Evolutionary conservation across 2,329 filamentous ascomycete genomes (phyloP).

Genomic region (Orbilia oligospora): DNA sequence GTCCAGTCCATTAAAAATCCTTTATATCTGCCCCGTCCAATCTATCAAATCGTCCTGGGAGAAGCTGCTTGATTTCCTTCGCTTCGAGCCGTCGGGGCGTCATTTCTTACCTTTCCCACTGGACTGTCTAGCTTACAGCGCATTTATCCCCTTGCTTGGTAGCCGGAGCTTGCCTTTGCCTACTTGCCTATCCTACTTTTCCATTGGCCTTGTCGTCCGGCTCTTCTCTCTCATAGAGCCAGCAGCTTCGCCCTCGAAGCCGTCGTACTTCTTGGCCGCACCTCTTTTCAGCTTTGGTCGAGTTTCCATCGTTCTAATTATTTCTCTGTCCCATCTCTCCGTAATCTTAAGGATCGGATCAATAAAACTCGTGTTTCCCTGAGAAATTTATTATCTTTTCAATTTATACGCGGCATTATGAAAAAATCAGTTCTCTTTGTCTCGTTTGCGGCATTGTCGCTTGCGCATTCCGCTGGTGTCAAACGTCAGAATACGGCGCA

Average conservation of each 20-base stretch:
- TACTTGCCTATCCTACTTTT: neutral
- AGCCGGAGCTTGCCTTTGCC: constrained; percentile 23
- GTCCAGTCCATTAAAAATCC: constrained; percentile 33
- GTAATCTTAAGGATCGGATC: neutral
- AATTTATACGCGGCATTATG: constrained; percentile 13
- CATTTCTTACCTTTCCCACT: constrained; percentile 32
- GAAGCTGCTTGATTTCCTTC: constrained; percentile 31
- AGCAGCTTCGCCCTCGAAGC: neutral
- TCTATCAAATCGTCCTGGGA: constrained; percentile 26
- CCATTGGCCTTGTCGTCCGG: constrained; percentile 4
- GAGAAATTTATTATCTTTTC: neutral
- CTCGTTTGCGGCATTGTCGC: constrained; percentile 24
- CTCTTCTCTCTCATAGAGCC: constrained; percentile 9
- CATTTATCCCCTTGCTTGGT: constrained; percentile 19
- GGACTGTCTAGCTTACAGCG: constrained; percentile 13
- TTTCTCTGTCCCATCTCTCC: neutral
- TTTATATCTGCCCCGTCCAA: constrained; percentile 40
- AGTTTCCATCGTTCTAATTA: constrained; percentile 7
- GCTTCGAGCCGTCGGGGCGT: constrained; percentile 49
- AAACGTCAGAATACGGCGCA: constrained; percentile 42
- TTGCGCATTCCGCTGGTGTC: constrained; percentile 32
- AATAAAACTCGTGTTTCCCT: neutral
- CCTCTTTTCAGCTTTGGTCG: neutral
- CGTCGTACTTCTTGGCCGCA: constrained; percentile 21
- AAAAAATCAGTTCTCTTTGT: constrained; percentile 21